Evolutionary conservation across 805 yeast species (phyloP).

Genomic region (Schwanniomyces yamadae): DNA sequence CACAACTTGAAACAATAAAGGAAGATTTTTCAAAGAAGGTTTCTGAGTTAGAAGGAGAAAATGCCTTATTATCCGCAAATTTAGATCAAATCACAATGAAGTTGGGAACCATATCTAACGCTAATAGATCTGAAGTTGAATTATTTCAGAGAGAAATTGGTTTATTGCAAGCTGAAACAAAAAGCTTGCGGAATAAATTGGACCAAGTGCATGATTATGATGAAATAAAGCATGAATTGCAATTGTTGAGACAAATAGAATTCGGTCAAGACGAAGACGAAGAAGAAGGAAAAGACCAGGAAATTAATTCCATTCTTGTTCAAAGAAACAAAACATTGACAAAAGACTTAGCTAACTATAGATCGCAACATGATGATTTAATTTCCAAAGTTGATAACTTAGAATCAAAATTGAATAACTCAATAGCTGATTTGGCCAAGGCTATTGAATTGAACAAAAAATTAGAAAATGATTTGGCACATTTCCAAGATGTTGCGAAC

Average conservation of each 20-base stretch:
- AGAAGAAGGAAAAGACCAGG: constrained; percentile 26
- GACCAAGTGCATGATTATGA: constrained; percentile 67
- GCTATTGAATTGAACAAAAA: constrained; percentile 51
- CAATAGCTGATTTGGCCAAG: constrained; percentile 38
- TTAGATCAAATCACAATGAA: constrained; percentile 49
- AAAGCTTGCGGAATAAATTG: constrained; percentile 48
- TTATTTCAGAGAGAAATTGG: constrained; percentile 44
- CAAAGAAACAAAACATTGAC: constrained; percentile 72
- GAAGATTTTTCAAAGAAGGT: constrained; percentile 47
- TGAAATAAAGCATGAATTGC: constrained; percentile 74
- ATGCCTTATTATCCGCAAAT: constrained; percentile 58
- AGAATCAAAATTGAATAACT: constrained; percentile 31
- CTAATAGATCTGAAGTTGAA: constrained; percentile 34
- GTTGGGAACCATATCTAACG: constrained; percentile 18
- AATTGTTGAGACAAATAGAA: constrained; percentile 69
- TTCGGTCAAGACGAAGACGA: constrained; percentile 53
- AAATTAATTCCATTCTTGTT: constrained; percentile 59
- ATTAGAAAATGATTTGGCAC: constrained; percentile 73
- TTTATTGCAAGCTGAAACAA: constrained; percentile 51
- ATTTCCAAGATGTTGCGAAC: constrained; percentile 44
- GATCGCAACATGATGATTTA: constrained; percentile 57
- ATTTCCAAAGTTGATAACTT: constrained; percentile 39
- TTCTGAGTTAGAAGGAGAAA: constrained; percentile 65
- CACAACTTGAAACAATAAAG: constrained; percentile 38
- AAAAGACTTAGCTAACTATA: constrained; percentile 61